phyloP scores from a whole-genome alignment of 2,329 filamentous ascomycete genomes.

The Arthrobotrys sinensis region DNA sequence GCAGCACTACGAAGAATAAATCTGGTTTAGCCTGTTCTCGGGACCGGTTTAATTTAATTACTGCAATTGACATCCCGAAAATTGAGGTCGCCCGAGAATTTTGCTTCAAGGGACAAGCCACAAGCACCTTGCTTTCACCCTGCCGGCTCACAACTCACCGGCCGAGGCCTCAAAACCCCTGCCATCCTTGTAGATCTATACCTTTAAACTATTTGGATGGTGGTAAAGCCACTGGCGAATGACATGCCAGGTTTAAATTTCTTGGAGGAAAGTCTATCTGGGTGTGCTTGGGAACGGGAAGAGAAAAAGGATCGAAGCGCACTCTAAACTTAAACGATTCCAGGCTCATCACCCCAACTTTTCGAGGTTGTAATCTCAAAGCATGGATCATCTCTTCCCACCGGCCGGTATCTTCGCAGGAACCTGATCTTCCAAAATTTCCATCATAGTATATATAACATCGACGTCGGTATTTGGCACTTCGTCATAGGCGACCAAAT shows the following conservation, averaged over 20 bases:
- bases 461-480: background rate
- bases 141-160: constrained; percentile 13
- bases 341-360: constrained; percentile 31
- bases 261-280: constrained; percentile 38
- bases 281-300: constrained; percentile 47
- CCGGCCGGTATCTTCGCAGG: constrained; percentile 5
- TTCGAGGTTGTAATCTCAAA: constrained; percentile 12
- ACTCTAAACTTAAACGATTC: constrained; percentile 45
- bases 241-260: constrained; percentile 22
- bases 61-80: constrained; percentile 1
- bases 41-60: background rate
- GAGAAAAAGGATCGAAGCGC: constrained; percentile 26
- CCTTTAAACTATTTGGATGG: constrained; percentile 32
- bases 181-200: constrained; percentile 45
- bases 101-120: constrained; percentile 5
- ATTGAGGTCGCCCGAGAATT: constrained; percentile 10
- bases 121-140: background rate
- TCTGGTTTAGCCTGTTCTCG: background rate
- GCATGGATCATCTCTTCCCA: constrained; percentile 12
- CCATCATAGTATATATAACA: background rate
- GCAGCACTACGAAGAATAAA: constrained; percentile 1
- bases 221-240: constrained; percentile 28
- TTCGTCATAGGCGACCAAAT: constrained; percentile 13
- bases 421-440: constrained; percentile 24
- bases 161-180: constrained; percentile 22